Evolutionary conservation across 495 filamentous ascomycete genomes (phyloP).

Genomic region (Talaromyces liani): DNA sequence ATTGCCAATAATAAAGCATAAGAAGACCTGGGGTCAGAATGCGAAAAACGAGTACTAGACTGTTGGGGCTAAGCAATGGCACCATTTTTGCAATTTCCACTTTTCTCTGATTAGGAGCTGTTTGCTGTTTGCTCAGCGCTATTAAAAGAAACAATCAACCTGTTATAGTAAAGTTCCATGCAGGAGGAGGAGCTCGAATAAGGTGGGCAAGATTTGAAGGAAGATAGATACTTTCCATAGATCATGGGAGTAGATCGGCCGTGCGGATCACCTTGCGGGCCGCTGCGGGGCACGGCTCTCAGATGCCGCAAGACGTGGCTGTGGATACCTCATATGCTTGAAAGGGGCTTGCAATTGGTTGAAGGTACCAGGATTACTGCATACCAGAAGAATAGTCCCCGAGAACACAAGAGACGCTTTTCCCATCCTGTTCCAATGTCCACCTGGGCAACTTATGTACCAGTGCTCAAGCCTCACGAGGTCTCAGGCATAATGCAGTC

Average conservation of each 20-base stretch:
- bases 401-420: background rate
- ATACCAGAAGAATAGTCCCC: background rate
- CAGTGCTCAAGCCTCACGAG: background rate
- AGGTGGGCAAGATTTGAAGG: background rate
- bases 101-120: background rate
- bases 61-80: background rate
- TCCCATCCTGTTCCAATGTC: background rate
- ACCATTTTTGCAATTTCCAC: slow-evolving; percentile 1
- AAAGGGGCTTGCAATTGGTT: background rate
- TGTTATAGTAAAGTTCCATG: background rate
- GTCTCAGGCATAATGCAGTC: slow-evolving; percentile 1
- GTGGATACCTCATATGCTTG: background rate
- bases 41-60: background rate
- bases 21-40: background rate
- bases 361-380: background rate
- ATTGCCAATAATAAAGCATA: slow-evolving; percentile 2
- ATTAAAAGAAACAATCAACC: slow-evolving; percentile 2
- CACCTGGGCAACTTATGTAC: background rate
- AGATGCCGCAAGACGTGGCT: background rate
- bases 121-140: slow-evolving; percentile 1
- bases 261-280: background rate
- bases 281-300: slow-evolving; percentile 1
- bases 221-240: background rate
- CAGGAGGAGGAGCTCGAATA: slow-evolving; percentile 1
- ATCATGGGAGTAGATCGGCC: background rate